Conservation (phyloP, 208 protist species). For the Leishmania guyanensis region DNA sequence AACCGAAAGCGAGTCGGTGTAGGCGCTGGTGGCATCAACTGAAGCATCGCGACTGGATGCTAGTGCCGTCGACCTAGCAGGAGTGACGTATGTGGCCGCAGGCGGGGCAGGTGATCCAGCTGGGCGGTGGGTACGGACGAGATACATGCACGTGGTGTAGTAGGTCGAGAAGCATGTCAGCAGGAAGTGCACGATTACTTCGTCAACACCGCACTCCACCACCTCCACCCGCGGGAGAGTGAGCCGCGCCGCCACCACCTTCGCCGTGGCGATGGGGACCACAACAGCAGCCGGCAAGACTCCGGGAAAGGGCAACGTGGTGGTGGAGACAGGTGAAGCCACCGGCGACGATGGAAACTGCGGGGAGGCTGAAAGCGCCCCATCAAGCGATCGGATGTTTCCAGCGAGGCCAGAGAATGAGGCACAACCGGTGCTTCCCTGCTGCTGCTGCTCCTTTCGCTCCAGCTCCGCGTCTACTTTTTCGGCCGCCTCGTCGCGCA, state of each 20-base stretch:
- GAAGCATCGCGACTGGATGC: not conserved
- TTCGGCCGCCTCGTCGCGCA: conserved; percentile 20
- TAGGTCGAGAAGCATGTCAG: conserved; percentile 32
- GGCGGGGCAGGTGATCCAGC: not conserved
- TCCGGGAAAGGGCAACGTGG: not conserved
- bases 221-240: conserved; percentile 24
- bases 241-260: conserved; percentile 1
- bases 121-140: conserved; percentile 22
- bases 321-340: conserved; percentile 10
- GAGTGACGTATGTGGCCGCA: not conserved
- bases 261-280: not conserved
- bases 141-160: conserved; percentile 25
- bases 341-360: conserved; percentile 10
- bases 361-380: not conserved
- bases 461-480: conserved; percentile 12
- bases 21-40: not conserved
- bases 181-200: conserved; percentile 40
- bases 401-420: not conserved
- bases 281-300: not conserved
- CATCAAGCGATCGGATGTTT: not conserved
- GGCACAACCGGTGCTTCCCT: not conserved
- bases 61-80: not conserved
- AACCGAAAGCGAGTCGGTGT: conserved; percentile 15
- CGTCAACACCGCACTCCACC: conserved; percentile 30
- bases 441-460: not conserved